A percentile compares a stretch with the other conserved stretches of the same genome.
phyloP scores from a whole-genome alignment of 2,329 filamentous ascomycete species.

The Aspergillus chevalieri region DNA sequence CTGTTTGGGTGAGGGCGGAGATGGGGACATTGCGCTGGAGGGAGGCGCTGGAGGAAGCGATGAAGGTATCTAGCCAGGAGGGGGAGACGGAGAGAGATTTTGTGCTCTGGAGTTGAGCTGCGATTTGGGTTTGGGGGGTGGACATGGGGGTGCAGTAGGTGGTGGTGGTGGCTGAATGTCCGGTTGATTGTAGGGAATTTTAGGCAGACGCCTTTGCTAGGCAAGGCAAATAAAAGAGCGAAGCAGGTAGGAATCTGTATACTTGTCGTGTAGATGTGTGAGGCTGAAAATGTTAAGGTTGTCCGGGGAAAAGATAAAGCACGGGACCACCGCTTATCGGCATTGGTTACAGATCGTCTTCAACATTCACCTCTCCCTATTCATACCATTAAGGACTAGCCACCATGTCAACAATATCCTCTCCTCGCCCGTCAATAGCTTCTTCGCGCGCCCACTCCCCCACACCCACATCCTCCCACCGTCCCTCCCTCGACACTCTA shows the following conservation, averaged over 20 bases:
- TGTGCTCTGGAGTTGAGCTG: constrained; percentile 49
- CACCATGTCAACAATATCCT: constrained; percentile 55
- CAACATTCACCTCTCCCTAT: constrained; percentile 6
- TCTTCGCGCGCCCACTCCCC: constrained; percentile 47
- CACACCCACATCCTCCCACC: constrained; percentile 68
- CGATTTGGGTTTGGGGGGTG: constrained; percentile 30
- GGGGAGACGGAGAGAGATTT: constrained; percentile 51
- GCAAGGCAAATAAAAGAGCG: no score
- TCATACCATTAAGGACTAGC: constrained; percentile 2
- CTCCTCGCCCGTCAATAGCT: constrained; percentile 54
- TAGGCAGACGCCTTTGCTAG: no score
- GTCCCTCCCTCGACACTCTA: constrained; percentile 63
- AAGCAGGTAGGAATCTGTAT: no score
- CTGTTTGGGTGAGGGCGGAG: constrained; percentile 68
- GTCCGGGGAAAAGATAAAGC: constrained; percentile 3
- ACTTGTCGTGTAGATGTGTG: background rate
- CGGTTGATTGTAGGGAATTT: no score
- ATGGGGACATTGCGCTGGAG: constrained; percentile 53
- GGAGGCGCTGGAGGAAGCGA: constrained; percentile 50
- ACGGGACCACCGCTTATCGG: constrained; percentile 21
- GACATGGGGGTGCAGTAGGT: constrained; percentile 2
- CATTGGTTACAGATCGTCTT: background rate
- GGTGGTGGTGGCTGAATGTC: no score
- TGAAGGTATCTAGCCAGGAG: constrained; percentile 60
- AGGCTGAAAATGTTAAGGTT: background rate